Base-by-base conservation (phyloP, 805 yeast genomes). In the Candida xiaguanensis region DNA sequence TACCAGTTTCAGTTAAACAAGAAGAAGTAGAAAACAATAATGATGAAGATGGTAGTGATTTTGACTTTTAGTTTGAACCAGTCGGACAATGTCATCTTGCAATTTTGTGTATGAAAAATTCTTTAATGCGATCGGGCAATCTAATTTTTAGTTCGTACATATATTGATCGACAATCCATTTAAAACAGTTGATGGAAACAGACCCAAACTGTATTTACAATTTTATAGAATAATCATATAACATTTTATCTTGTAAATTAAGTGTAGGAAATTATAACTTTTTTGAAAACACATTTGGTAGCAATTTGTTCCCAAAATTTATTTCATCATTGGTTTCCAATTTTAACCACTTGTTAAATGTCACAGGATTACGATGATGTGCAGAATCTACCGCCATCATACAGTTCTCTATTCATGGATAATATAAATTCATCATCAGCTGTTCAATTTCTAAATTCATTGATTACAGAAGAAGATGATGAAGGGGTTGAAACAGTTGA, bases 401-500 rank as follows among this genome's bases (percentile, higher is more conserved):
- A 43, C 28, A 32, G 38, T 3, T 36, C 46, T n/a, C 43, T 35
- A 15, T 4, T 40, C 5, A 16, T 43, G 4, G 24, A 38, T 8
- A 44, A 45, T 9, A 34, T 45, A 22, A 39, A 39, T 11, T 16
- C 41, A 9, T 40, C 46, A 36, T 43, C 45, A 4, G 53, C 52
- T 8, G 46, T 39, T 3, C 39, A 44, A 27, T 28, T 49, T 14
- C 27, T 49, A 8, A 44, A 40, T 22, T 38, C 49, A 2, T 36
- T 53, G 13, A 40, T 55, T 17, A 49, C 45, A 4, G 50, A 51
- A 29, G 55, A 50, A 19, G 70, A 74, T 31, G 77, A 70, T 37
- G 73, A 75, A 40, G 74, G 63, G 44, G 57, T 61, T 2, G 84
- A 80, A 48, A 74, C 73, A 8, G 78, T 82, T 11, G 89, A 83